phyloP scores from a whole-genome alignment of 371 early-diverging fungal genomes.

The Mortierella sp. region DNA sequence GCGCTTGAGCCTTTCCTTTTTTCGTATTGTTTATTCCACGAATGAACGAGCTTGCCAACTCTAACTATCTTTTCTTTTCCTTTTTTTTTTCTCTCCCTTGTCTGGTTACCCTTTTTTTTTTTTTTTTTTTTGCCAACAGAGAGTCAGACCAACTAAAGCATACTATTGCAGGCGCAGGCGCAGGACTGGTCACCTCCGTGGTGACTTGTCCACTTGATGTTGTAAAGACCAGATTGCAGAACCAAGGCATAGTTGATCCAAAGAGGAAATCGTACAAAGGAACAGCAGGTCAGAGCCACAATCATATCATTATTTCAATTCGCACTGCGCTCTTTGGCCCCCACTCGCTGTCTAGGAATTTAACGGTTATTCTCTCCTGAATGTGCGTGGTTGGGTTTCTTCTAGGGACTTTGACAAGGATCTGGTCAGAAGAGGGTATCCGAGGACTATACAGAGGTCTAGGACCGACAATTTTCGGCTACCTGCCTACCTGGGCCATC shows the following conservation, averaged over 20 bases:
- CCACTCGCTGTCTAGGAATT: neutral
- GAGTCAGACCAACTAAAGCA: constrained; percentile 74
- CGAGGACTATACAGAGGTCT: constrained; percentile 93
- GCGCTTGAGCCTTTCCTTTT: neutral
- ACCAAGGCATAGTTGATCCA: constrained; percentile 74
- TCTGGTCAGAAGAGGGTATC: constrained; percentile 87
- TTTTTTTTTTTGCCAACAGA: constrained; percentile 11
- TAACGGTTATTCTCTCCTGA: neutral
- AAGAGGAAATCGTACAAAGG: constrained; percentile 46
- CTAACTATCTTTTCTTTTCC: neutral
- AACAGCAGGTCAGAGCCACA: constrained; percentile 34
- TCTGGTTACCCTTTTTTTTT: neutral
- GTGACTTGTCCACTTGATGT: constrained; percentile 95
- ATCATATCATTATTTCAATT: too few species aligned
- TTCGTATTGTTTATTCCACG: neutral
- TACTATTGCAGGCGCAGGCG: constrained; percentile 86
- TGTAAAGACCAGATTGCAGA: constrained; percentile 94
- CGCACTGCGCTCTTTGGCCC: constrained; percentile 4
- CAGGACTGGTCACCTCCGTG: constrained; percentile 84
- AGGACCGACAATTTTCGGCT: constrained; percentile 88
- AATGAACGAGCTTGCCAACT: constrained; percentile 2
- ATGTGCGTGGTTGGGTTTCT: neutral
- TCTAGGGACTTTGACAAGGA: constrained; percentile 74
- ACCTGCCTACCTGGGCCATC: constrained; percentile 92
- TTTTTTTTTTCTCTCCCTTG: neutral